Base-by-base conservation (phyloP, 83 land plant species). In the Picea abies region DNA sequence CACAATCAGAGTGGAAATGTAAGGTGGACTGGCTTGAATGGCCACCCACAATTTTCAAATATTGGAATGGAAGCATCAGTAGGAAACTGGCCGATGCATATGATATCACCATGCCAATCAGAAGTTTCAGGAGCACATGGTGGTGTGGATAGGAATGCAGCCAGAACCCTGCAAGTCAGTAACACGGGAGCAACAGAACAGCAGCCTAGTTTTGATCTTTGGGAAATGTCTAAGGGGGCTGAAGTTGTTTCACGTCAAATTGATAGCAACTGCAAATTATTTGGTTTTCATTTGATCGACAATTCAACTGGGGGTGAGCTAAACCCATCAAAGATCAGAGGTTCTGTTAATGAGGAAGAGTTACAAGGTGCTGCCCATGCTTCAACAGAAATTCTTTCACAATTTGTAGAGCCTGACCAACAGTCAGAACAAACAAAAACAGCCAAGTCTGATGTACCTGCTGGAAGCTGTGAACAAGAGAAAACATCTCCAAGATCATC, bases 241-340 rank as follows among this genome's bases (percentile, higher is more conserved):
- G 84, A 73, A 90, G 79, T 83, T 85, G 79, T 83, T 85, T 84
- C 84, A 66, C 71, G 23, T 75, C 64, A 32, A 60, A 83, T 10
- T 80, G 85, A 87, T 22, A 75, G 52, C 14, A 44, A 75, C 41
- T 88, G 81, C 85, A 82, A 89, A 77, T 81, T 92, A 4, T 92
- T 92, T 88, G 94, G 94, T 11, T 83, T 92, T 61, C 86, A 88
- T 83, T 80, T 92, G 19, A 29, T 88, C 39, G 89, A 87, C 64
- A 84, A 82, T 47, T 76, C 85, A 16, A 83, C 70, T 15, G 67
- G 65, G 7, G 83, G 84, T 15, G 90, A 92, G 17, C 7, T 15
- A 75, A 75, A 44, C 44, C 19, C 60, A 75, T 49, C 78, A 9
- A 49, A 49, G 23, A 75, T 44, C 12, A 20, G 56, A 75, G 29